These are phyloP conservation scores for Dothideomycetidae sp. DNA, from an alignment of 2,329 filamentous ascomycete genomes.

Conservation along the genomic window DNA sequence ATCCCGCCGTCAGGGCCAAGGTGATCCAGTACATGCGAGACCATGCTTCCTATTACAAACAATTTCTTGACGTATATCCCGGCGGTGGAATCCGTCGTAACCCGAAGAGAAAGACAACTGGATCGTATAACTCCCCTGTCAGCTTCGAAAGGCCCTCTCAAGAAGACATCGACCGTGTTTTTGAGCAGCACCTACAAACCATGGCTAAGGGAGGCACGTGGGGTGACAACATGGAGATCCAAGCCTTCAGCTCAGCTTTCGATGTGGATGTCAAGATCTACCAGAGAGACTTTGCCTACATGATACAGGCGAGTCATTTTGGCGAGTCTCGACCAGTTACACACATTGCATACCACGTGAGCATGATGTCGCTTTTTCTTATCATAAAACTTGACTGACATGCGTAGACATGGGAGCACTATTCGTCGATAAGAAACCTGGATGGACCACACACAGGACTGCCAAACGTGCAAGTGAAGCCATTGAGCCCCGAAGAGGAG, in stretches of 20 bases:
- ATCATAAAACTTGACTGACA: slow-evolving; percentile 12
- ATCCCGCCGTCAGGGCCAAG: slow-evolving; percentile 42
- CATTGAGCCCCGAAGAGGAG: slow-evolving; percentile 28
- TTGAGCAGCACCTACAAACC: slow-evolving; percentile 40
- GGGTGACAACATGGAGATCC: slow-evolving; percentile 54
- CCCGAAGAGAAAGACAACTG: slow-evolving; percentile 43
- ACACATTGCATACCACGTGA: slow-evolving; percentile 51
- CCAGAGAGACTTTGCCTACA: slow-evolving; percentile 38
- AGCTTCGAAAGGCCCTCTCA: slow-evolving; percentile 35
- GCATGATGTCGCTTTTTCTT: slow-evolving; percentile 16
- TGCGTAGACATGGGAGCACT: slow-evolving; percentile 47
- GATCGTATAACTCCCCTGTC: slow-evolving; percentile 31
- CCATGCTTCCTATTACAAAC: slow-evolving; percentile 48
- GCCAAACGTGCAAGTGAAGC: slow-evolving; percentile 32
- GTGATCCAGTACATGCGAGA: slow-evolving; percentile 49
- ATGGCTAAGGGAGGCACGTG: slow-evolving; percentile 49
- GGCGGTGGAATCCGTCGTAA: slow-evolving; percentile 42
- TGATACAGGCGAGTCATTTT: slow-evolving; percentile 31
- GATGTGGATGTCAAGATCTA: slow-evolving; percentile 50
- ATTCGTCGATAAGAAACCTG: slow-evolving; percentile 49
- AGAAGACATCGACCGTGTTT: slow-evolving; percentile 39
- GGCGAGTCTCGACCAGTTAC: slow-evolving; percentile 23
- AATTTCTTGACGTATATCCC: slow-evolving; percentile 44
- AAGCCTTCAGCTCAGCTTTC: slow-evolving; percentile 49
- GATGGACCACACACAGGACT: slow-evolving; percentile 44